These are phyloP conservation scores for Ascoidea rubescens DNA, from an alignment of 805 yeast genomes.

Conservation along the genomic window DNA sequence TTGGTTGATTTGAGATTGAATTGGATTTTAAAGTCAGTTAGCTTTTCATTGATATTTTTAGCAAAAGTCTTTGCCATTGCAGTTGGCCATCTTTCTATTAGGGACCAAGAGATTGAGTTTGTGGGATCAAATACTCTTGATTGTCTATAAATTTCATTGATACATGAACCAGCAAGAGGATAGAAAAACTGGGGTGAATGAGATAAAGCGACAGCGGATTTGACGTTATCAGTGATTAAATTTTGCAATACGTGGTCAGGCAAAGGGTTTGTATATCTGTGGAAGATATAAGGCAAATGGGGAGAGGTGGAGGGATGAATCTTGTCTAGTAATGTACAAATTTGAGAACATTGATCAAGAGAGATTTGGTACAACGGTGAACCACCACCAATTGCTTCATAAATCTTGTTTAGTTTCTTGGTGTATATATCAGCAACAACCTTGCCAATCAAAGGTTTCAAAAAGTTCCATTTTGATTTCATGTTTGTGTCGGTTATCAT, in stretches of 20 bases:
- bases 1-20: slow-evolving; percentile 22
- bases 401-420: slow-evolving; percentile 15
- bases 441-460: too few relatives aligned
- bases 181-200: slow-evolving; percentile 96
- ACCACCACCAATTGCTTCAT: slow-evolving; percentile 90
- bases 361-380: slow-evolving; percentile 93
- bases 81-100: slow-evolving; percentile 94
- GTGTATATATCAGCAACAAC: too few relatives aligned
- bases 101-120: slow-evolving; percentile 69
- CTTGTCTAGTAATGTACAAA: slow-evolving; percentile 69
- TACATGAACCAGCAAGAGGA: slow-evolving; percentile 86
- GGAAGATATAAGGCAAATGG: slow-evolving; percentile 90
- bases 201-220: slow-evolving; percentile 85
- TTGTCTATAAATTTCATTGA: slow-evolving; percentile 72
- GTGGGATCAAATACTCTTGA: slow-evolving; percentile 56
- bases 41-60: slow-evolving; percentile 45
- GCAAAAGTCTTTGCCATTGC: slow-evolving; percentile 69
- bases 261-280: slow-evolving; percentile 87
- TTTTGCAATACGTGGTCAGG: slow-evolving; percentile 69
- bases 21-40: slow-evolving; percentile 52
- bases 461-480: too few relatives aligned
- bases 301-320: slow-evolving; percentile 81
- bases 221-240: slow-evolving; percentile 73
- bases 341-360: slow-evolving; percentile 61
- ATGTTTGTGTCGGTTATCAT: too few relatives aligned